phyloP scores from a whole-genome alignment of 2,329 filamentous ascomycete genomes.

The Alternaria longipes region DNA sequence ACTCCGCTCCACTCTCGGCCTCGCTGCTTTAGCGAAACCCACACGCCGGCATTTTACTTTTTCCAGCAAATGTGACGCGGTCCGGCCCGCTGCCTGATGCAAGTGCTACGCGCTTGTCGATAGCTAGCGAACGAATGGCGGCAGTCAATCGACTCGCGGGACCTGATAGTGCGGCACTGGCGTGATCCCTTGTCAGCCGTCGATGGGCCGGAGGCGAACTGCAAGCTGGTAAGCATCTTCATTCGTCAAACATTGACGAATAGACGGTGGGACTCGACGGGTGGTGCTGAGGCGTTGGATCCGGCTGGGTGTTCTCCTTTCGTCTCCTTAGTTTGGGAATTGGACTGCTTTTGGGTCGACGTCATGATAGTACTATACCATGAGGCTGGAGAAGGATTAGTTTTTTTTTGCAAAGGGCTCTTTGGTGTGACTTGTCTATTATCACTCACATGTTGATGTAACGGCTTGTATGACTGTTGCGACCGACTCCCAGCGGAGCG shows the following conservation, averaged over 20 bases:
- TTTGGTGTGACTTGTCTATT: conserved; percentile 8
- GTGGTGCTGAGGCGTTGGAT: conserved; percentile 7
- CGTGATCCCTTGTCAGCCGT: conserved; percentile 23
- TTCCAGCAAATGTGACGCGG: conserved; percentile 41
- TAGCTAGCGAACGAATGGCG: conserved; percentile 43
- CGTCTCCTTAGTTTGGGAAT: conserved; percentile 13
- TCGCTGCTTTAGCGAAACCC: conserved; percentile 43
- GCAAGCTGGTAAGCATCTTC: conserved; percentile 17
- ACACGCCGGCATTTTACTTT: conserved; percentile 37
- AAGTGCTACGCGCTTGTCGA: conserved; percentile 34
- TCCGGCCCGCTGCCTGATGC: conserved; percentile 46
- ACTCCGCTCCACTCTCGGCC: conserved; percentile 34
- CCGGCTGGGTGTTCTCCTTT: conserved; percentile 10
- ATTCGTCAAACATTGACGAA: conserved; percentile 26
- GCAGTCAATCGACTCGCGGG: conserved; percentile 17
- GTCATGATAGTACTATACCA: conserved; percentile 6
- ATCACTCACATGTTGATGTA: conserved; percentile 28
- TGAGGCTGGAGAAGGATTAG: conserved; percentile 1
- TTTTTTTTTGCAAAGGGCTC: conserved; percentile 6
- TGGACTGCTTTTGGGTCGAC: conserved; percentile 18
- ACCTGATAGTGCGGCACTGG: conserved; percentile 19
- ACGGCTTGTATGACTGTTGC: conserved; percentile 26
- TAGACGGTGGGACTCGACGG: conserved; percentile 7
- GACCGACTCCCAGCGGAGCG: not conserved
- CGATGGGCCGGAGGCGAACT: conserved; percentile 12